phyloP scores from a whole-genome alignment of 1,139 yeast species.

The Blastobotrys malaysiensis region DNA sequence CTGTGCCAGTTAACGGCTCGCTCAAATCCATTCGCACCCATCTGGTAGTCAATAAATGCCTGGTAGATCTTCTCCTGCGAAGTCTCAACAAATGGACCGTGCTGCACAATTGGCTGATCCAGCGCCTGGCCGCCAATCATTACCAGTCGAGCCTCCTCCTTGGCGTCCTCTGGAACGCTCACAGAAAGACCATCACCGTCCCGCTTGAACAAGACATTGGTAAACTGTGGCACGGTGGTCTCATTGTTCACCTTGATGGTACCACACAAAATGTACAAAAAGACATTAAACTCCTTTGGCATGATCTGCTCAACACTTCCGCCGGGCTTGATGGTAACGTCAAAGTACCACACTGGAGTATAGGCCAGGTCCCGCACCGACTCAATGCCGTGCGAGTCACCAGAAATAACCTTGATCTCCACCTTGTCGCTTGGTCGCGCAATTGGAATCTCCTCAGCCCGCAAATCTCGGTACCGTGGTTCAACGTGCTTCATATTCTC shows the following conservation, averaged over 20 bases:
- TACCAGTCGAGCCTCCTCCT: slow-evolving; percentile 49
- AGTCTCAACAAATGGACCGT: slow-evolving; percentile 85
- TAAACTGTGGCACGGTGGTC: slow-evolving; percentile 39
- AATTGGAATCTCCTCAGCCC: slow-evolving; percentile 65
- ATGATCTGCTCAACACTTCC: slow-evolving; percentile 59
- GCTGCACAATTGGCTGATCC: slow-evolving; percentile 75
- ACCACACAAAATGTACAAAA: slow-evolving; percentile 68
- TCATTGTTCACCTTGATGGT: slow-evolving; percentile 41
- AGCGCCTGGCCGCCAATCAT: slow-evolving; percentile 72
- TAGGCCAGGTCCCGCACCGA: slow-evolving; percentile 74
- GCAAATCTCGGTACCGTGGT: slow-evolving; percentile 79
- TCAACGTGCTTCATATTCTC: slow-evolving; percentile 56
- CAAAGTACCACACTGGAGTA: slow-evolving; percentile 77
- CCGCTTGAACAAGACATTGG: slow-evolving; percentile 42
- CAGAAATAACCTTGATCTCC: slow-evolving; percentile 68
- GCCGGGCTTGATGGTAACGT: slow-evolving; percentile 60
- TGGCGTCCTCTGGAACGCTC: slow-evolving; percentile 23
- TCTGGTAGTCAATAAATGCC: slow-evolving; percentile 68
- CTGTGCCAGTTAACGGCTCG: slow-evolving; percentile 63
- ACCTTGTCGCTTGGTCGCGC: slow-evolving; percentile 64
- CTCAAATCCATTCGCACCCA: slow-evolving; percentile 68
- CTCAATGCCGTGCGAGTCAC: slow-evolving; percentile 67
- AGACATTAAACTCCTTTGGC: slow-evolving; percentile 61
- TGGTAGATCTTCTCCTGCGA: slow-evolving; percentile 55
- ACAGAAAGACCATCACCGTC: slow-evolving; percentile 26